phyloP scores from a whole-genome alignment of 2,329 filamentous ascomycete genomes.

The Ceratocystis eucalypticola region DNA sequence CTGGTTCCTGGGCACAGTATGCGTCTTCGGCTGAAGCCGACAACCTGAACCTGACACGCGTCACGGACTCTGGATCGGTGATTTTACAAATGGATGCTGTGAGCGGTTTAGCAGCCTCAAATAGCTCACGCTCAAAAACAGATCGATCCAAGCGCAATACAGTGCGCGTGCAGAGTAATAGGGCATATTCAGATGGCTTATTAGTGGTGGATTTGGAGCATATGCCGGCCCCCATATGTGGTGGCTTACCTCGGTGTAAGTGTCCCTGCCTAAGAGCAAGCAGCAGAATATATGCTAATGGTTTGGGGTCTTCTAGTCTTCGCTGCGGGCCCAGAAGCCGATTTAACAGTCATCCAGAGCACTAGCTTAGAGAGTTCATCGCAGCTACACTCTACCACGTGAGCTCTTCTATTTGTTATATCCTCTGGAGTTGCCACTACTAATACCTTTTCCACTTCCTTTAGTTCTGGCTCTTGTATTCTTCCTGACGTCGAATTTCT shows the following conservation, averaged over 20 bases:
- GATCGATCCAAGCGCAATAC: slow-evolving; percentile 27
- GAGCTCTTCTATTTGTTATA: background rate
- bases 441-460: background rate
- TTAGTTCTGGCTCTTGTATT: background rate
- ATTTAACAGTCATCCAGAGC: slow-evolving; percentile 8
- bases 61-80: slow-evolving; percentile 36
- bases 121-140: background rate
- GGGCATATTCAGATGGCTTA: slow-evolving; percentile 50
- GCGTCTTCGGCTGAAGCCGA: slow-evolving; percentile 33
- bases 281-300: background rate
- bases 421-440: background rate
- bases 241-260: slow-evolving; percentile 59
- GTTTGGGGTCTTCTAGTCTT: background rate
- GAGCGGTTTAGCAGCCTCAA: slow-evolving; percentile 30
- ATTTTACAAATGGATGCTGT: slow-evolving; percentile 59
- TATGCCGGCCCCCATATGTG: slow-evolving; percentile 58
- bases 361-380: slow-evolving; percentile 5
- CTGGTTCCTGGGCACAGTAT: slow-evolving; percentile 26
- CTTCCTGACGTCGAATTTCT: background rate
- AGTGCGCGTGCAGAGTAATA: slow-evolving; percentile 52
- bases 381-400: slow-evolving; percentile 13
- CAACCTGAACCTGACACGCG: slow-evolving; percentile 33
- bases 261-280: background rate
- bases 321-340: slow-evolving; percentile 1
- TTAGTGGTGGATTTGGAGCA: slow-evolving; percentile 60